These are phyloP conservation scores for Rhodosporidiobolus odoratus DNA, from an alignment of 768 basidiomycete species.

Conservation along the genomic window DNA sequence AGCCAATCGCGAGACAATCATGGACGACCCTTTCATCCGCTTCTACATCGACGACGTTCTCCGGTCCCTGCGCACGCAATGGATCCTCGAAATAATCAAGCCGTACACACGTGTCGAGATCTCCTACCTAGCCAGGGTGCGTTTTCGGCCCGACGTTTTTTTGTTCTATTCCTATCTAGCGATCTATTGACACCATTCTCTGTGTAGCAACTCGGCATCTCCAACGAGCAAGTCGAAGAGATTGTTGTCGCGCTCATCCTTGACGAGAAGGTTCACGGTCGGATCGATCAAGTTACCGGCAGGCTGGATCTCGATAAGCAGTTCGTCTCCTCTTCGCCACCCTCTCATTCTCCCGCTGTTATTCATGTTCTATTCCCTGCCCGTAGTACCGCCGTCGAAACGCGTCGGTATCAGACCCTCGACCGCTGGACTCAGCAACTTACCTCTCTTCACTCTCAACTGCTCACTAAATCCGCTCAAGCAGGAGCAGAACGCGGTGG, in stretches of 20 bases:
- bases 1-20: constrained; percentile 93
- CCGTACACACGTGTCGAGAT: constrained; percentile 93
- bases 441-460: constrained; percentile 66
- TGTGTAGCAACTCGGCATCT: constrained; percentile 86
- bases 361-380: not conserved
- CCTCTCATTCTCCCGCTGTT: too few relatives aligned
- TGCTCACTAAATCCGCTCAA: constrained; percentile 59
- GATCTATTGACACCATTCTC: not conserved
- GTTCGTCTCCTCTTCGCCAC: constrained; percentile 26
- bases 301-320: constrained; percentile 62
- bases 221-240: constrained; percentile 83
- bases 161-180: not conserved
- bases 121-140: constrained; percentile 82
- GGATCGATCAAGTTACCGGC: constrained; percentile 94
- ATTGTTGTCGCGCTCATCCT: constrained; percentile 87
- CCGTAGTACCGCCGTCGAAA: constrained; percentile 74
- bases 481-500: constrained; percentile 25
- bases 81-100: constrained; percentile 95
- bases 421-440: constrained; percentile 78
- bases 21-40: constrained; percentile 90
- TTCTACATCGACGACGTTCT: constrained; percentile 95
- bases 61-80: constrained; percentile 87
- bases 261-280: constrained; percentile 93
- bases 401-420: constrained; percentile 74
- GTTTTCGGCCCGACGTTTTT: constrained; percentile 29